Evolutionary conservation across 495 filamentous ascomycete species (phyloP), one percentile per base, ranked within the genome.

Genomic region (Lasiosphaeria ovina): DNA sequence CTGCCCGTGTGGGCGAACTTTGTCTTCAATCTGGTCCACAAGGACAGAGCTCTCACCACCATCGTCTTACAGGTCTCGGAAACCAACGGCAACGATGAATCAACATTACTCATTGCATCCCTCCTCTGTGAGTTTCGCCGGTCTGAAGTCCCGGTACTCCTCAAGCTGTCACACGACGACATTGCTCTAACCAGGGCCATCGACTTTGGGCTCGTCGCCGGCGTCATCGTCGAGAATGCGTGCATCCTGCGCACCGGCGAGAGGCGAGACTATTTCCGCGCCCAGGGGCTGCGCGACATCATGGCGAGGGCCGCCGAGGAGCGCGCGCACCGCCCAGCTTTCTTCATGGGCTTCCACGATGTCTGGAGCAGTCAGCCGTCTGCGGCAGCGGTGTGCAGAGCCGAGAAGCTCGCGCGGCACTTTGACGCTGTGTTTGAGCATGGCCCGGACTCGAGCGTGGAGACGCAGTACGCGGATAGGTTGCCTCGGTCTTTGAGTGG

Each of bases 231-330:
- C 47, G 69, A 74, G 14, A 82, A 83, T 61, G 78, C 78, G 11
- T 81, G 76, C 57, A 80, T 82, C 56, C 61, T 82, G 32, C 69
- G 73, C 1, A 57, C 74, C 16, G 81, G 81, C 11, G 64, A 77
- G 45, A 77, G 81, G 54, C 69, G 81, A 0, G 81, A 83, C 56
- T 82, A 81, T 56, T 83, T 83, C 61, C 72, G 76, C 31, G 72
- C 79, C 58, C 55, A 64, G 11, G 61, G 68, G 3, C 63, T 82
- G 48, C 76, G 75, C 49, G 54, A 75, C 6, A 74, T 78, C 0
- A 77, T 82, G 66, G 32, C 51, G 5, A 49, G 49, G 17, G 66
- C 63, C 33, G 38, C 42, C 12, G 42, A 55, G 10, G 57, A 64
- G 49, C 58, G 68, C 11, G 11, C 16, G 0, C 24, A 54, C 10